A percentile compares a stretch with the other conserved stretches of the same genome.
These are phyloP conservation scores for Mycena leptocephala DNA, from an alignment of 768 basidiomycete species.

Conservation along the genomic window DNA sequence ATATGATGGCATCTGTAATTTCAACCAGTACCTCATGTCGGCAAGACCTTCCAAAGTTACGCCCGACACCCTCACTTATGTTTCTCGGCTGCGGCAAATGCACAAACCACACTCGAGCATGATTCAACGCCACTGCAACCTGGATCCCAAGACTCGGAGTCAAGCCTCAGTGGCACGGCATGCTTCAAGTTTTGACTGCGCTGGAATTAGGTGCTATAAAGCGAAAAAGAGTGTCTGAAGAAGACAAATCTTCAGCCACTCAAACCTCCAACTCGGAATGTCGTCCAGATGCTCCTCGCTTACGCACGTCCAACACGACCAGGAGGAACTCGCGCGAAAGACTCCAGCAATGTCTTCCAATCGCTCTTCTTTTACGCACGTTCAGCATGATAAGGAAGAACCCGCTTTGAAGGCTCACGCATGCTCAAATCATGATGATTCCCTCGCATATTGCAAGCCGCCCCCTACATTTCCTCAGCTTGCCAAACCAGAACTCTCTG, in stretches of 20 bases:
- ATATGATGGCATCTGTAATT: background rate
- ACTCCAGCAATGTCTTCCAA: slow-evolving; percentile 1
- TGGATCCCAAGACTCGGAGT: no score
- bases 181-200: no score
- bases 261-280: background rate
- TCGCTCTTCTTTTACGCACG: slow-evolving; percentile 21
- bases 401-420: background rate
- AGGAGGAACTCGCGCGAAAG: background rate
- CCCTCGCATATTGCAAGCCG: slow-evolving; percentile 3
- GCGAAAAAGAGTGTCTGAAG: background rate
- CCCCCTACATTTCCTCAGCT: background rate
- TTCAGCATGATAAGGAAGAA: slow-evolving; percentile 7
- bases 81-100: background rate
- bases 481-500: background rate
- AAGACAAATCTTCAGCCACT: background rate
- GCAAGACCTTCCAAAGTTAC: background rate
- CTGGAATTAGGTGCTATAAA: background rate
- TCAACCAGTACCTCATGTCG: background rate
- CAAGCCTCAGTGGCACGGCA: no score
- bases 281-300: slow-evolving; percentile 16
- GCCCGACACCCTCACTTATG: background rate
- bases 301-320: slow-evolving; percentile 21
- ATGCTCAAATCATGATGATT: background rate
- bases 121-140: background rate
- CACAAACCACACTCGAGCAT: background rate